Evolutionary conservation across 306 rosid genomes (phyloP).

Genomic region (Herpetospermum pedunculosum): DNA sequence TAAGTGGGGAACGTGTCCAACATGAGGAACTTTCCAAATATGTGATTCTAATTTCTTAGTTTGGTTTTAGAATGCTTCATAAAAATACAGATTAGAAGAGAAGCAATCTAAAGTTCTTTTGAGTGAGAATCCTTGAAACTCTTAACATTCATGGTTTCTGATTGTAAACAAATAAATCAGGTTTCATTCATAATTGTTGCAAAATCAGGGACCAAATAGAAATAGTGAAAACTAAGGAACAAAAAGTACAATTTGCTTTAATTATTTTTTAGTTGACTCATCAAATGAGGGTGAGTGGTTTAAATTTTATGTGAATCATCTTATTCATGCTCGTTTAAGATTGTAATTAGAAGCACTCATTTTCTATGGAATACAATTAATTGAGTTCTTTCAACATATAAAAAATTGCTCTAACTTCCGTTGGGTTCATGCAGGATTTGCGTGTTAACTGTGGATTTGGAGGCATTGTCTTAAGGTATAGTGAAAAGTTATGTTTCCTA

Average conservation of each 20-base stretch:
- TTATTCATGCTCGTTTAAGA: background rate
- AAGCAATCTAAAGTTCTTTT: background rate
- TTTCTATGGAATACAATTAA: background rate
- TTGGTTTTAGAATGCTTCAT: background rate
- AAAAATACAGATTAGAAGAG: background rate
- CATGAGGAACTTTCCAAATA: background rate
- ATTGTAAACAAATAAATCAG: background rate
- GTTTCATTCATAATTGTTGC: background rate
- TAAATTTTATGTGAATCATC: background rate
- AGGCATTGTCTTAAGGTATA: slow-evolving; percentile 77
- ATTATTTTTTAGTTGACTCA: background rate
- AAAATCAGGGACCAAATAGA: background rate
- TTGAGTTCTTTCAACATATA: background rate
- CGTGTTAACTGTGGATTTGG: slow-evolving; percentile 91
- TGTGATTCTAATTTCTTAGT: background rate
- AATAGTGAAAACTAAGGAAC: background rate
- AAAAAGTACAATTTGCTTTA: background rate
- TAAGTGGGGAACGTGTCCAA: background rate
- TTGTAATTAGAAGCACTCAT: background rate
- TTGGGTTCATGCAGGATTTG: slow-evolving; percentile 61
- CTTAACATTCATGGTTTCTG: background rate
- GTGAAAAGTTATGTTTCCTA: background rate
- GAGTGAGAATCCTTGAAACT: background rate
- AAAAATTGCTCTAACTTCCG: slow-evolving; percentile 12
- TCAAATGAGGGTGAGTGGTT: background rate